Evolutionary conservation across 2,329 filamentous ascomycete species (phyloP).

Genomic region (Fusarium sororula): DNA sequence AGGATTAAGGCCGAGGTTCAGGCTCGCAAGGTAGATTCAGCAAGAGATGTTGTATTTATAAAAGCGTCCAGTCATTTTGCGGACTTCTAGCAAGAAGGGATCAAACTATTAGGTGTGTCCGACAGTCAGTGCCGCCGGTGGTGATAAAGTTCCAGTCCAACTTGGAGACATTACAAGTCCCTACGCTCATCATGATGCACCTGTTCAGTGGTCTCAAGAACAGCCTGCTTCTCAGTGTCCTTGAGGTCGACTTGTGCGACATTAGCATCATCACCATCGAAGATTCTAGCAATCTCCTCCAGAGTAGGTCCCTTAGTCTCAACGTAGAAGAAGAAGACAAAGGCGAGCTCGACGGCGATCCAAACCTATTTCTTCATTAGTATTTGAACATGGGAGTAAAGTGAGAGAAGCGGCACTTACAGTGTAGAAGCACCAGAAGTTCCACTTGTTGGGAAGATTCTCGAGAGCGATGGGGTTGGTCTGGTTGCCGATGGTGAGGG

Average conservation of each 20-base stretch:
- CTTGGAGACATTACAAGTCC: neutral
- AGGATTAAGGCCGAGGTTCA: accelerated
- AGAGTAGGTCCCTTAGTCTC: conserved; percentile 77
- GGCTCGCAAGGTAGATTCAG: neutral
- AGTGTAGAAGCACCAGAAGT: conserved; percentile 73
- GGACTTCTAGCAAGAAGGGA: neutral
- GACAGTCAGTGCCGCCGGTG: too few relatives aligned
- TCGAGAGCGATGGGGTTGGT: conserved; percentile 73
- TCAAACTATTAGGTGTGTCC: neutral
- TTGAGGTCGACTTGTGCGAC: neutral
- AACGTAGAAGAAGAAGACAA: conserved; percentile 73
- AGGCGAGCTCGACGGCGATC: conserved; percentile 59
- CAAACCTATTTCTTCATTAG: neutral
- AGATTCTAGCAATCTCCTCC: conserved; percentile 69
- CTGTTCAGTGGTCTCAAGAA: neutral
- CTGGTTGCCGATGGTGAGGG: conserved; percentile 69
- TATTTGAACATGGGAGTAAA: accelerated
- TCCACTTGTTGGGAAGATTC: conserved; percentile 67
- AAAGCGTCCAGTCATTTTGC: accelerated
- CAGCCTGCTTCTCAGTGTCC: conserved; percentile 17
- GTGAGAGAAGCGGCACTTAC: conserved; percentile 16
- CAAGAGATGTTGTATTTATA: too few relatives aligned
- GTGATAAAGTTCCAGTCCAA: neutral
- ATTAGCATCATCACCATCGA: conserved; percentile 69
- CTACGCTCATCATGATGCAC: conserved; percentile 2